Percentiles rank a stretch among this genome's conserved stretches.
Conservation (phyloP, 2,329 filamentous ascomycete species). For the Penicillium oxalicum region DNA sequence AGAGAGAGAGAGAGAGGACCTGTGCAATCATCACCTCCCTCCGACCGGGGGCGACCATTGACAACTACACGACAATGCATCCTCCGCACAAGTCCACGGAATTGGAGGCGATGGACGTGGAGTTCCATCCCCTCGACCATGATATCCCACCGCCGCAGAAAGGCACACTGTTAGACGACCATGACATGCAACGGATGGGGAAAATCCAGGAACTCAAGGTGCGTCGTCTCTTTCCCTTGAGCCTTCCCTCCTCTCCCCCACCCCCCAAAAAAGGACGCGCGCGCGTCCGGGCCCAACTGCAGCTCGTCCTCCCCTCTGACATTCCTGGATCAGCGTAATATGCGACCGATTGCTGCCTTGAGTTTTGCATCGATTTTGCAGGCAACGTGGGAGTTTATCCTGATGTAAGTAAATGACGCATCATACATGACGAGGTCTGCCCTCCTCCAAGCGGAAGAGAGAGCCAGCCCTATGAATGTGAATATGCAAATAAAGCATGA, state of each 20-base stretch:
- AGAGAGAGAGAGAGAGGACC: too few relatives aligned
- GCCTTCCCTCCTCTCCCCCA: too few relatives aligned
- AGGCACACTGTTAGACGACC: slow-evolving; percentile 2
- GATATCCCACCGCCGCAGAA: neutral
- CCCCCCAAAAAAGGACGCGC: too few relatives aligned
- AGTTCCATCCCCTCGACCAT: slow-evolving; percentile 1
- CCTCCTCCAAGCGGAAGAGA: too few relatives aligned
- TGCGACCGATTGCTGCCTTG: slow-evolving; percentile 29
- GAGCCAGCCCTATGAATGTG: too few relatives aligned
- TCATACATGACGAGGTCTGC: too few relatives aligned
- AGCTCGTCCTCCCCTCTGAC: neutral
- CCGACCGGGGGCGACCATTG: too few relatives aligned
- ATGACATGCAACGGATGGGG: slow-evolving; percentile 29
- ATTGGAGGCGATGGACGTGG: slow-evolving; percentile 1
- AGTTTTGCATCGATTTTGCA: slow-evolving; percentile 33
- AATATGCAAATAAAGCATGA: too few relatives aligned
- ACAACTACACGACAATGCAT: neutral
- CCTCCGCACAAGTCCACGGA: neutral
- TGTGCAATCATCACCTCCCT: too few relatives aligned
- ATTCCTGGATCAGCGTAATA: slow-evolving; percentile 22
- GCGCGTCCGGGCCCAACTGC: neutral
- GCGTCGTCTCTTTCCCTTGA: neutral
- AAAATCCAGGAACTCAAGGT: slow-evolving; percentile 25
- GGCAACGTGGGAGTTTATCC: slow-evolving; percentile 33
- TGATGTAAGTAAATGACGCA: slow-evolving; percentile 21